phyloP scores from a whole-genome alignment of 768 basidiomycete species.

The Lactifluus subvellereus region DNA sequence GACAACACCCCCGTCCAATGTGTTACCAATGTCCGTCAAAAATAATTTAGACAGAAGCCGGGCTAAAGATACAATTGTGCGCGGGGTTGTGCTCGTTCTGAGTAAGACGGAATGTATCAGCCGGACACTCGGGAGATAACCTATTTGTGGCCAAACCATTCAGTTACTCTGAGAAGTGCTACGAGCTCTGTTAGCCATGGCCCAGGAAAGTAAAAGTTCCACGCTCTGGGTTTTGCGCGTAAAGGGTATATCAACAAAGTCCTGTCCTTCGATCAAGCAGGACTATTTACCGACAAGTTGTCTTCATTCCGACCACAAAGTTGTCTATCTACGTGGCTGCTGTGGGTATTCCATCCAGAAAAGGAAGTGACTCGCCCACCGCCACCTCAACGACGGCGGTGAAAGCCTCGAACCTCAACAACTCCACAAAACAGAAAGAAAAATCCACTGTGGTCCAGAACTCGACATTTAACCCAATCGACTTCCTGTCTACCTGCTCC shows the following conservation, averaged over 20 bases:
- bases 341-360: not conserved
- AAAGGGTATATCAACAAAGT: no score
- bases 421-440: not conserved
- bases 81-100: no score
- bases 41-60: no score
- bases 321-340: not conserved
- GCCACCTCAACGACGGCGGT: not conserved
- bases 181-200: no score
- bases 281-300: not conserved
- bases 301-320: not conserved
- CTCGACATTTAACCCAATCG: not conserved
- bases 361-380: slow-evolving; percentile 2
- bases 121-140: no score
- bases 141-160: no score
- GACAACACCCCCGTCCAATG: no score
- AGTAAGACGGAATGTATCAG: no score
- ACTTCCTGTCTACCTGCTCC: not conserved
- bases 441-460: not conserved
- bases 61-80: no score
- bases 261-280: not conserved
- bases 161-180: no score
- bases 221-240: no score
- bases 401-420: not conserved
- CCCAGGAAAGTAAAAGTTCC: not conserved
- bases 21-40: no score